Evolutionary conservation across 768 basidiomycete species (phyloP).

Genomic region (Mycena maculata): DNA sequence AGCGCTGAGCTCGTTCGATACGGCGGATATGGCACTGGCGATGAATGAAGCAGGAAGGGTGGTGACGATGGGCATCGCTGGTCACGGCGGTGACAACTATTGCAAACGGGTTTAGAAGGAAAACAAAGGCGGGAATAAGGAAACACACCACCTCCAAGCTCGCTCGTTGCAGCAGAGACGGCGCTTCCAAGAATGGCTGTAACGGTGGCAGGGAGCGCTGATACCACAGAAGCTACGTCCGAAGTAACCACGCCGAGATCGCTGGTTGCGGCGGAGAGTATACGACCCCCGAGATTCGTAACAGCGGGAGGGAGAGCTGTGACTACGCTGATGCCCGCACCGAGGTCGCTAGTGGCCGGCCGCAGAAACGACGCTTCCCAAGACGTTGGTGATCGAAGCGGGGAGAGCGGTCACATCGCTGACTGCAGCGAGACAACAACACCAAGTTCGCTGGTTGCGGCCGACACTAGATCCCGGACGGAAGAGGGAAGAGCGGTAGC

Average conservation of each 20-base stretch:
- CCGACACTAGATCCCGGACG: neutral
- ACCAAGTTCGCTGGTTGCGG: too few relatives aligned
- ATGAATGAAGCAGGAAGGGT: neutral
- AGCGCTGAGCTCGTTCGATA: neutral
- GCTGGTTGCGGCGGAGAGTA: neutral
- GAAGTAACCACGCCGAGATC: too few relatives aligned
- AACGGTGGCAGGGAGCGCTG: neutral
- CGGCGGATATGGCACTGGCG: neutral
- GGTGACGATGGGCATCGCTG: conserved; percentile 1
- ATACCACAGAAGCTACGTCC: too few relatives aligned
- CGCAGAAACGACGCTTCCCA: neutral
- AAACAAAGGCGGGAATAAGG: neutral
- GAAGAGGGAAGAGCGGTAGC: neutral
- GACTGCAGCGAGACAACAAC: neutral
- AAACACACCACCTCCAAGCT: neutral
- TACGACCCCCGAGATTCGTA: neutral
- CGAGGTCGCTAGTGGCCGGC: neutral
- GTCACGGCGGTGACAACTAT: neutral
- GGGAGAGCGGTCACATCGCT: neutral
- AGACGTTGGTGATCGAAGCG: neutral
- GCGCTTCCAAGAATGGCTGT: neutral
- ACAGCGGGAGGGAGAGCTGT: neutral
- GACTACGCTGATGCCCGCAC: neutral
- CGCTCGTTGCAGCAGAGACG: neutral
- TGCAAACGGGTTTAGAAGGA: neutral